These are phyloP conservation scores for Epithemia pelagica DNA, from an alignment of 108 stramenopile genomes.

Conservation along the genomic window DNA sequence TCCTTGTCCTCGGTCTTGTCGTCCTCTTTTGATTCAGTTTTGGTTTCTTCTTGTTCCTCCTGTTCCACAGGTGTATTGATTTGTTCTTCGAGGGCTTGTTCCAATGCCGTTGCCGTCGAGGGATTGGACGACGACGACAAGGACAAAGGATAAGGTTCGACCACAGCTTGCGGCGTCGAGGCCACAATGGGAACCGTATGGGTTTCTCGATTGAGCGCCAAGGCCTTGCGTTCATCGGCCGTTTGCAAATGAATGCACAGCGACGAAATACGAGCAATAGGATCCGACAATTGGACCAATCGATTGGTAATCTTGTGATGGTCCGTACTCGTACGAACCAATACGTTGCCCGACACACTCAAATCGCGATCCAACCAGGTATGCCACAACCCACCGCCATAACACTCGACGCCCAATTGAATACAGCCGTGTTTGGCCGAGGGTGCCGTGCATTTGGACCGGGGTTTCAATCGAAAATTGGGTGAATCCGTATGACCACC, in stretches of 20 bases:
- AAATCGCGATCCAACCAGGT: constrained; percentile 97
- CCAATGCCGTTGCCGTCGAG: neutral
- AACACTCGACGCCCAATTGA: constrained; percentile 87
- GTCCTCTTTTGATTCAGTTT: neutral
- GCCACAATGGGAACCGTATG: constrained; percentile 90
- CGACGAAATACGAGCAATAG: constrained; percentile 86
- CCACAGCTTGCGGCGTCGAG: neutral
- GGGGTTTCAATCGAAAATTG: constrained; percentile 86
- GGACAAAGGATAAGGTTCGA: neutral
- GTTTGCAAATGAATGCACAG: constrained; percentile 94
- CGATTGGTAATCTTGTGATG: constrained; percentile 31
- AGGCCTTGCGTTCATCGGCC: constrained; percentile 78
- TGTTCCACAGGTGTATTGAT: neutral
- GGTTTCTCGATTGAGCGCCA: constrained; percentile 89
- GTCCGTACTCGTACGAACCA: constrained; percentile 41
- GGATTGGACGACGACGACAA: neutral
- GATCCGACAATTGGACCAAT: constrained; percentile 59
- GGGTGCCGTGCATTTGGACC: constrained; percentile 59
- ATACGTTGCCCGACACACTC: constrained; percentile 86
- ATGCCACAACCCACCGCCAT: constrained; percentile 96
- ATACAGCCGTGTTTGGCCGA: constrained; percentile 33
- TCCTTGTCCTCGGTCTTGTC: constrained; percentile 12
- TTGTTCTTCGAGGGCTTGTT: neutral
- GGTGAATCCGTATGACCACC: constrained; percentile 94
- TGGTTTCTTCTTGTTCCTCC: neutral